These are phyloP conservation scores for Penstemon eatonii DNA, from an alignment of 257 asterid genomes.

Conservation along the genomic window DNA sequence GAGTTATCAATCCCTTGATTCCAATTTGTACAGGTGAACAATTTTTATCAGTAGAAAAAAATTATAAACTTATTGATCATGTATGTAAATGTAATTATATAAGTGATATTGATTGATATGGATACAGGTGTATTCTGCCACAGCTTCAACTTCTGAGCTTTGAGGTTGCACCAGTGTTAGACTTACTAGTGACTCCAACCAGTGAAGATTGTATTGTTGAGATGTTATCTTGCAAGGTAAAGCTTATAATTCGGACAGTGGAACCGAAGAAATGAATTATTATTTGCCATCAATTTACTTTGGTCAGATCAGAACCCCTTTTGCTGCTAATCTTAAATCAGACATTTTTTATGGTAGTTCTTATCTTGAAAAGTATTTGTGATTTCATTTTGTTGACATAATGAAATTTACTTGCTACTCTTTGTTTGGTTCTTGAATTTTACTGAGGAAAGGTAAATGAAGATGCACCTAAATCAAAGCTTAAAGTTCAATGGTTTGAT, in stretches of 20 bases:
- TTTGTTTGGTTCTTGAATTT: too few species aligned
- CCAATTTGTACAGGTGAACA: constrained; percentile 66
- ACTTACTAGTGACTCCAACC: constrained; percentile 62
- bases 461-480: background rate
- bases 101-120: constrained; percentile 23
- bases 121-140: constrained; percentile 76
- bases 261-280: background rate
- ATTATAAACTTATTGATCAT: background rate
- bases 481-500: background rate
- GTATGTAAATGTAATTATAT: constrained; percentile 2
- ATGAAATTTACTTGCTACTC: too few species aligned
- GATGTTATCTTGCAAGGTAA: constrained; percentile 85
- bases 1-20: constrained; percentile 62
- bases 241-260: constrained; percentile 16
- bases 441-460: background rate
- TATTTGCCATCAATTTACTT: background rate
- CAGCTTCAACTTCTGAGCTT: constrained; percentile 73
- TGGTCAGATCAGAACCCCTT: background rate
- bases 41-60: background rate
- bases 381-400: background rate
- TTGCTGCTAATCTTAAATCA: background rate
- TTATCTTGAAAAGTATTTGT: background rate
- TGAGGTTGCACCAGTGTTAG: constrained; percentile 79
- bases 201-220: constrained; percentile 62
- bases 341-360: background rate